Evolutionary conservation across 768 basidiomycete species (phyloP), one percentile per base, ranked within the genome.

Genomic region (Tulasnella sp.): DNA sequence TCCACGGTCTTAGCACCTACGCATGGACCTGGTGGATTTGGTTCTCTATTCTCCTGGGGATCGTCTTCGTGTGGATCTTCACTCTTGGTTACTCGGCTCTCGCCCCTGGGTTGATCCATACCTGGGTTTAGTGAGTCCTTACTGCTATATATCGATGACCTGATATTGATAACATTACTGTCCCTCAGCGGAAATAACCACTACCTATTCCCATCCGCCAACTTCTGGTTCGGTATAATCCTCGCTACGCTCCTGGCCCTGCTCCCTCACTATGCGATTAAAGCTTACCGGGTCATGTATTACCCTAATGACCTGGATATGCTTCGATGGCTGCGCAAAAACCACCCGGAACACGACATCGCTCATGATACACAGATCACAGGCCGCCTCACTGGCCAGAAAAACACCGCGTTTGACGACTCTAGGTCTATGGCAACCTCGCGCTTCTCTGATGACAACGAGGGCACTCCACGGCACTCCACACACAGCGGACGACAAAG

Each of bases 11-110:
- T 24, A 91, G 90, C 68, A 90, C 88, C 9, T 82, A 79, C 61
- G 82, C 84, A 1, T 98, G 95, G 94, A 96, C 88, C 4, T 83
- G 78, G 24, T 97, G 93, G 93, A 85, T 96, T 9, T 88, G 84
- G 73, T 91, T 92, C 65, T 82, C 85, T 15, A 76, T 96, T n/a
- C 76, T 81, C 56, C 70, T 98, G 63, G 96, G 96, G 13, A 84
- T 86, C 51, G 71, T 86, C 23, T 74, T 98, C 30, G 68, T 94
- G 38, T 81, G 80, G 78, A 68, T 77, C 15, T 97, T 82, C 70
- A 93, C 92, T 19, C 81, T 83, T n/a, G 73, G 98, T 58, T 99
- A 96, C 70, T 80, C 85, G n/a, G 67, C 80, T 51, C 85, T 99
- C 64, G 76, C 84, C 1, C 95, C 96, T 27, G 80, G 81, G 15